Conservation (phyloP, 306 rosid species). For the Rubus idaeus region DNA sequence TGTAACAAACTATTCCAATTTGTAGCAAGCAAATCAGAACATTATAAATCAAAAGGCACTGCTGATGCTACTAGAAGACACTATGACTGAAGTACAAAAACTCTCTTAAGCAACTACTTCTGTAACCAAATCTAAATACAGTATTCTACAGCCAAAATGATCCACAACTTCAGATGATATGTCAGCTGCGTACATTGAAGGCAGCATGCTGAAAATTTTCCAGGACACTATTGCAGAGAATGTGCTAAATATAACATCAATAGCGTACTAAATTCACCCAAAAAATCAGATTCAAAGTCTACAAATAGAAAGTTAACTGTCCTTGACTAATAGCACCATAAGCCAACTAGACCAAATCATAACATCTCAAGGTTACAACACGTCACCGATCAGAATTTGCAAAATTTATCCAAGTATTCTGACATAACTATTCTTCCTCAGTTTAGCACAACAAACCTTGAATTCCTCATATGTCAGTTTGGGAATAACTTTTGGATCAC, state of each 20-base stretch:
- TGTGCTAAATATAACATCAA: neutral
- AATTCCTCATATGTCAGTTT: slow-evolving; percentile 82
- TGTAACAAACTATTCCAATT: neutral
- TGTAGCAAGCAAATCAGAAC: neutral
- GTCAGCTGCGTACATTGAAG: too few relatives aligned
- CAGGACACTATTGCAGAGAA: neutral
- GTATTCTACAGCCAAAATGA: slow-evolving; percentile 1
- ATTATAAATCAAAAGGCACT: neutral
- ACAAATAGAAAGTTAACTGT: neutral
- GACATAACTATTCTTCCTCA: neutral
- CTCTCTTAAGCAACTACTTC: neutral
- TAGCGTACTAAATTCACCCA: neutral
- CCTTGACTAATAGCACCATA: neutral
- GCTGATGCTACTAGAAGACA: neutral
- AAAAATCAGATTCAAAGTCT: neutral
- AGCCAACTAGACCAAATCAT: neutral
- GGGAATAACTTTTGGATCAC: slow-evolving; percentile 91
- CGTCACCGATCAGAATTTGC: neutral
- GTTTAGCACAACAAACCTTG: slow-evolving; percentile 54
- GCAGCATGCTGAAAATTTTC: neutral
- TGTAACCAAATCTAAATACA: neutral
- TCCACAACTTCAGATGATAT: neutral
- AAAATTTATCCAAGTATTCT: neutral
- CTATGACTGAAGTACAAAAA: neutral
- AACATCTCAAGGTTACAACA: neutral